These are phyloP conservation scores for Ceraceosorus bombacis DNA, from an alignment of 1,284 basidiomycete species.

Conservation along the genomic window DNA sequence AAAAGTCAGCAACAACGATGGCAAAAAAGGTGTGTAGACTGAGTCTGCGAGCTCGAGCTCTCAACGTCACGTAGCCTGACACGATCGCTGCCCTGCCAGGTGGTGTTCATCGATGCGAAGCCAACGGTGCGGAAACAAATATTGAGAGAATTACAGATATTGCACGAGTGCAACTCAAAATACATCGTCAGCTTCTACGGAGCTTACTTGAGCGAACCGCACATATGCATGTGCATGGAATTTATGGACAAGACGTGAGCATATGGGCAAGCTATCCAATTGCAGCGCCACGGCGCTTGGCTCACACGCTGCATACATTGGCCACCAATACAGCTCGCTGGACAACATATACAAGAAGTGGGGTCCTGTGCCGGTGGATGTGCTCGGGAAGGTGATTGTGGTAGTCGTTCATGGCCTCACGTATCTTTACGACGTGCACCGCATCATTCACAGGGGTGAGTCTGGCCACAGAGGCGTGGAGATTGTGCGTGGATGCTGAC, in stretches of 20 bases:
- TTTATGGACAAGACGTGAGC: slow-evolving; percentile 67
- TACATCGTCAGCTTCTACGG: slow-evolving; percentile 96
- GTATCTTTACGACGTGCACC: slow-evolving; percentile 96
- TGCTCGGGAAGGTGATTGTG: slow-evolving; percentile 82
- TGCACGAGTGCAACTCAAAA: slow-evolving; percentile 88
- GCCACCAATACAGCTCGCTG: slow-evolving; percentile 51
- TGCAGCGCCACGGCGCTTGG: neutral
- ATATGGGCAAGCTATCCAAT: neutral
- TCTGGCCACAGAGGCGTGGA: too few species aligned
- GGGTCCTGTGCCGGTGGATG: slow-evolving; percentile 77
- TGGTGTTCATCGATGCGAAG: slow-evolving; percentile 95
- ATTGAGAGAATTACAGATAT: slow-evolving; percentile 90
- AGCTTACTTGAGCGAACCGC: slow-evolving; percentile 88
- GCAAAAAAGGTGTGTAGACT: slow-evolving; percentile 36
- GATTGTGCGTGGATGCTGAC: too few species aligned
- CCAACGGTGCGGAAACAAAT: slow-evolving; percentile 96
- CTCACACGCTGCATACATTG: neutral
- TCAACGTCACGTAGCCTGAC: neutral
- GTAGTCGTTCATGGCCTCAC: slow-evolving; percentile 88
- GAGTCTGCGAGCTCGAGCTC: neutral
- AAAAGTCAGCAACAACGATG: slow-evolving; percentile 42
- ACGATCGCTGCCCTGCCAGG: slow-evolving; percentile 53
- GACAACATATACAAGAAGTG: slow-evolving; percentile 91
- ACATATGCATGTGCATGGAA: slow-evolving; percentile 99
- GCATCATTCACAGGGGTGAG: slow-evolving; percentile 94